Evolutionary conservation across 1,139 yeast genomes (phyloP).

Genomic region (Casaregolazyma lundiana): DNA sequence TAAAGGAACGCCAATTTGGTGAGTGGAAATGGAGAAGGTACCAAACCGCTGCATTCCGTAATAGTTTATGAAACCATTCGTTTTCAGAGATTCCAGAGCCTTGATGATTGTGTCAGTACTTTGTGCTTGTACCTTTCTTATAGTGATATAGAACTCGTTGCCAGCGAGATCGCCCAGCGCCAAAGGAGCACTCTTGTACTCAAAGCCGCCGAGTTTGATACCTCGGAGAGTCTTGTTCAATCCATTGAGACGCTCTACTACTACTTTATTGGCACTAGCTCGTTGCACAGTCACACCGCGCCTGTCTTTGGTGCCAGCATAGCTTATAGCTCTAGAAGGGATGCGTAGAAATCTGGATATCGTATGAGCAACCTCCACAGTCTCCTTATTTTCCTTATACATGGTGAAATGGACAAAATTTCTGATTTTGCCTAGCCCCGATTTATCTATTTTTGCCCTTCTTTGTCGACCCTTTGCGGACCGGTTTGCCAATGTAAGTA

Average conservation of each 20-base stretch:
- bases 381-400: slow-evolving; percentile 92
- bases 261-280: slow-evolving; percentile 64
- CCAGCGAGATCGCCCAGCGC: slow-evolving; percentile 82
- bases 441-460: slow-evolving; percentile 19
- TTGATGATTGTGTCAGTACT: slow-evolving; percentile 41
- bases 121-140: slow-evolving; percentile 56
- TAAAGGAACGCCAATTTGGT: slow-evolving; percentile 70
- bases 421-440: slow-evolving; percentile 55
- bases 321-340: slow-evolving; percentile 64
- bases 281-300: slow-evolving; percentile 93
- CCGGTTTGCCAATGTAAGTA: slow-evolving; percentile 23
- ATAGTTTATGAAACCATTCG: slow-evolving; percentile 82
- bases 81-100: slow-evolving; percentile 56
- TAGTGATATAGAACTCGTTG: slow-evolving; percentile 79
- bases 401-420: slow-evolving; percentile 71
- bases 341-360: slow-evolving; percentile 68
- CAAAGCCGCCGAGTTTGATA: slow-evolving; percentile 69
- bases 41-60: slow-evolving; percentile 98
- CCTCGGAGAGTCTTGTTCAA: slow-evolving; percentile 73
- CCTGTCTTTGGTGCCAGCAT: slow-evolving; percentile 95
- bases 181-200: slow-evolving; percentile 58
- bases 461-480: slow-evolving; percentile 13
- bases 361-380: slow-evolving; percentile 87
- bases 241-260: slow-evolving; percentile 72
- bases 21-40: slow-evolving; percentile 89